Percentiles rank a stretch among this genome's conserved stretches.
phyloP scores from a whole-genome alignment of 805 yeast genomes.

The Jamesozyma rosinii region DNA sequence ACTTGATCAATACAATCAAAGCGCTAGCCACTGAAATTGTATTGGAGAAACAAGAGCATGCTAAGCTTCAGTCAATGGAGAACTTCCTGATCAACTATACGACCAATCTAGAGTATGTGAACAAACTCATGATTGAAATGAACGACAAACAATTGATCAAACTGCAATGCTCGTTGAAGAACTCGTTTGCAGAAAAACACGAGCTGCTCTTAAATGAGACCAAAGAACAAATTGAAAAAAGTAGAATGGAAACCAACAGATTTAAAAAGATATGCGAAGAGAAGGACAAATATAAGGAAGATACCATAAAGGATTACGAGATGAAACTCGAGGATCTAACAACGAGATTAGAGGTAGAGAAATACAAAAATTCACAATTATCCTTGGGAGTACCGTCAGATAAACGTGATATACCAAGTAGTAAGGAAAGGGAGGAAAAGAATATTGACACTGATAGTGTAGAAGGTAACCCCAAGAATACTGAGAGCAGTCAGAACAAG shows the following conservation, averaged over 20 bases:
- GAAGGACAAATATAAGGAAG: slow-evolving; percentile 9
- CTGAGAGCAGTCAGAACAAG: neutral
- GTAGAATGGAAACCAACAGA: slow-evolving; percentile 12
- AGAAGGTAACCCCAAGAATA: neutral
- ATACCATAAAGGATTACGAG: slow-evolving; percentile 15
- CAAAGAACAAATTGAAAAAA: slow-evolving; percentile 13
- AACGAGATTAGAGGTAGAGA: slow-evolving; percentile 29
- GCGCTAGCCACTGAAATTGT: slow-evolving; percentile 47
- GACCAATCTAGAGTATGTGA: slow-evolving; percentile 24
- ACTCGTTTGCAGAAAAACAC: slow-evolving; percentile 22
- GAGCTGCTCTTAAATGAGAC: slow-evolving; percentile 16
- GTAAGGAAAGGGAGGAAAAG: neutral
- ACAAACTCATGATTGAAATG: slow-evolving; percentile 26
- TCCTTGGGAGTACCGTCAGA: neutral
- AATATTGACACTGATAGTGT: neutral
- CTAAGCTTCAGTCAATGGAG: slow-evolving; percentile 46
- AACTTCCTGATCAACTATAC: slow-evolving; percentile 45
- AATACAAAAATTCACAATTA: slow-evolving; percentile 19
- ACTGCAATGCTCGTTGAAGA: slow-evolving; percentile 23
- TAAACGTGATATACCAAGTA: neutral
- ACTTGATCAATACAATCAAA: slow-evolving; percentile 47
- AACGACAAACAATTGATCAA: slow-evolving; percentile 24
- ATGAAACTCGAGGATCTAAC: slow-evolving; percentile 27
- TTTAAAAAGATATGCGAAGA: slow-evolving; percentile 9
- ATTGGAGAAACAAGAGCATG: slow-evolving; percentile 49